A percentile compares a stretch with the other conserved stretches of the same genome.
These are phyloP conservation scores for Arthrobotrys sinensis DNA, from an alignment of 2,329 filamentous ascomycete species.

Conservation along the genomic window DNA sequence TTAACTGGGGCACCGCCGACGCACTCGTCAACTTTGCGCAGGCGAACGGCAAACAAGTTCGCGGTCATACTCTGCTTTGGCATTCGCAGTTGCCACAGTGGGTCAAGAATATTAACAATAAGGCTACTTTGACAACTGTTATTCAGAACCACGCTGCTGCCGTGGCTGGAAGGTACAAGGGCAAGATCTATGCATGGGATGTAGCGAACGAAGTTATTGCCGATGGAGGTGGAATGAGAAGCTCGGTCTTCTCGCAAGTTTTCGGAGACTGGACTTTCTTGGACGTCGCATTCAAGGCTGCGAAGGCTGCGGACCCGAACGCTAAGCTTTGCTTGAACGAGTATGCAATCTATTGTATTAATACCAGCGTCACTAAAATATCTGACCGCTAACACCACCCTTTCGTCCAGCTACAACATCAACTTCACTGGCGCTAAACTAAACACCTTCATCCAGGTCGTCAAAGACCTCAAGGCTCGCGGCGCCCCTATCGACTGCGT, in stretches of 20 bases:
- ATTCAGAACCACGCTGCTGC: slow-evolving; percentile 75
- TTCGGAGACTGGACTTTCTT: slow-evolving; percentile 56
- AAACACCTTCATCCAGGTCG: slow-evolving; percentile 49
- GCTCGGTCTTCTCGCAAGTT: slow-evolving; percentile 41
- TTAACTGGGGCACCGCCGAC: slow-evolving; percentile 74
- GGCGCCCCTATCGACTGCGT: slow-evolving; percentile 53
- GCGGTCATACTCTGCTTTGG: slow-evolving; percentile 78
- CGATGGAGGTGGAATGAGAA: slow-evolving; percentile 46
- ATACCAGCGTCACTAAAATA: not conserved
- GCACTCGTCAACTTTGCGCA: slow-evolving; percentile 74
- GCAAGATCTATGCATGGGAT: slow-evolving; percentile 74
- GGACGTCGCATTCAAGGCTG: slow-evolving; percentile 48
- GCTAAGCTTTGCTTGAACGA: slow-evolving; percentile 54
- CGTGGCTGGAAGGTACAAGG: slow-evolving; percentile 74
- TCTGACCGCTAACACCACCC: not conserved
- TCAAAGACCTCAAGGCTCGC: slow-evolving; percentile 43
- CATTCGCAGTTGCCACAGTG: slow-evolving; percentile 74
- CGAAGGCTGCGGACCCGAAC: slow-evolving; percentile 44
- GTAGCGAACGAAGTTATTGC: slow-evolving; percentile 54
- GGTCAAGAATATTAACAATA: slow-evolving; percentile 73
- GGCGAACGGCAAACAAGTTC: slow-evolving; percentile 73
- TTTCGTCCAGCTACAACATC: slow-evolving; percentile 50
- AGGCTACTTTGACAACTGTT: slow-evolving; percentile 71
- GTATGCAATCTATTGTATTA: not conserved
- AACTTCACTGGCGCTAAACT: slow-evolving; percentile 47